A percentile compares a stretch with the other conserved stretches of the same genome.
These are phyloP conservation scores for Candida nonsorbophila DNA, from an alignment of 805 yeast genomes.

Conservation along the genomic window DNA sequence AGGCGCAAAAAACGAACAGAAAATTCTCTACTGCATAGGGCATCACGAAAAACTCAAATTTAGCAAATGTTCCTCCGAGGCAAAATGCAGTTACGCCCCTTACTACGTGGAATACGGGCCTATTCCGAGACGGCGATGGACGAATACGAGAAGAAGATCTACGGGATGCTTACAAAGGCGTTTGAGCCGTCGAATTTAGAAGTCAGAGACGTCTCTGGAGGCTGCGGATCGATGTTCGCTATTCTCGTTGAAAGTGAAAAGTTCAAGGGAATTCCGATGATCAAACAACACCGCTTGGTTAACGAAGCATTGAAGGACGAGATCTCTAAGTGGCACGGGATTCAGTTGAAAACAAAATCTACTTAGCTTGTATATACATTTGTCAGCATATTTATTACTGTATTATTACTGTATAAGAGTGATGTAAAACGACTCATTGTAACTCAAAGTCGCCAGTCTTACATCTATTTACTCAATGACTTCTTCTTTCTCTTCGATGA, in stretches of 20 bases:
- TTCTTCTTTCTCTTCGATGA: constrained; percentile 68
- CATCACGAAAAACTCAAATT: too few relatives aligned
- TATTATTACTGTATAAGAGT: constrained; percentile 1
- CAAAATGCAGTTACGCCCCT: too few relatives aligned
- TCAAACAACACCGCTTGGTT: constrained; percentile 90
- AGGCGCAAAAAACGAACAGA: too few relatives aligned
- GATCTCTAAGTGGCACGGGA: constrained; percentile 89
- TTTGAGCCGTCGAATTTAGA: constrained; percentile 58
- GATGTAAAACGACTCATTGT: too few relatives aligned
- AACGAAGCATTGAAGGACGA: constrained; percentile 79
- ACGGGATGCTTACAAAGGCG: constrained; percentile 45
- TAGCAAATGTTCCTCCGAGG: too few relatives aligned
- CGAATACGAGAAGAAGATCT: constrained; percentile 62
- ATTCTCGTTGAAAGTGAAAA: constrained; percentile 65
- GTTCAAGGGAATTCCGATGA: constrained; percentile 77
- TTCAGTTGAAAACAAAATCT: constrained; percentile 70
- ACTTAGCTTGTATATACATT: too few relatives aligned
- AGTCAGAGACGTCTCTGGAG: constrained; percentile 83
- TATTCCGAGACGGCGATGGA: constrained; percentile 29
- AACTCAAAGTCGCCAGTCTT: neutral
- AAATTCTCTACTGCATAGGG: too few relatives aligned
- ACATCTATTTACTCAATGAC: constrained; percentile 40
- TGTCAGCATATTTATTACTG: constrained; percentile 1
- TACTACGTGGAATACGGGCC: too few relatives aligned
- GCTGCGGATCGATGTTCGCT: constrained; percentile 98